Conservation (phyloP, 768 basidiomycete genomes). For the Pisolithus tinctorius region DNA sequence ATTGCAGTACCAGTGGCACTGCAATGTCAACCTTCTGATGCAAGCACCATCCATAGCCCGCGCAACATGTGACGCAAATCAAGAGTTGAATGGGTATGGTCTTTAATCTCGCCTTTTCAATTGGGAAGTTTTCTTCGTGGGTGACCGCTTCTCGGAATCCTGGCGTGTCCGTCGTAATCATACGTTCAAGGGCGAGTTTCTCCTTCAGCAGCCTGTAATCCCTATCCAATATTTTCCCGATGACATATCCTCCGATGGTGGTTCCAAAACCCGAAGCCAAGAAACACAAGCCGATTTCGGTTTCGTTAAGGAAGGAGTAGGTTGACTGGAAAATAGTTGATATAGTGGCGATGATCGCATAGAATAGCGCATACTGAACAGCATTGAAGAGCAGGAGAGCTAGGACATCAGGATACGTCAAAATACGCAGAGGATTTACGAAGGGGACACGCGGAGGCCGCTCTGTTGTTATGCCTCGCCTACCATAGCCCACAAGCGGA, state of each 20-base stretch:
- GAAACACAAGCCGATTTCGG: conserved; percentile 69
- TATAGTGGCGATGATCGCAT: conserved; percentile 38
- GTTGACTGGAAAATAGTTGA: conserved; percentile 43
- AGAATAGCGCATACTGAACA: conserved; percentile 46
- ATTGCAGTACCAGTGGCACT: conserved; percentile 46
- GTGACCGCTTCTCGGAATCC: conserved; percentile 14
- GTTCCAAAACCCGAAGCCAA: conserved; percentile 71
- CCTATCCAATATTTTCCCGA: conserved; percentile 58
- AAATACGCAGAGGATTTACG: conserved; percentile 32
- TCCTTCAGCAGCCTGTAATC: conserved; percentile 47
- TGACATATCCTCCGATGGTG: conserved; percentile 48
- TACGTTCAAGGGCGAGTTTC: conserved; percentile 7
- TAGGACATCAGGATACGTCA: conserved; percentile 32
- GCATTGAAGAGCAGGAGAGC: conserved; percentile 45
- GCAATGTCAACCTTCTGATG: conserved; percentile 42
- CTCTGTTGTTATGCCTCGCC: conserved; percentile 3
- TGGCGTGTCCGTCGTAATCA: conserved; percentile 17
- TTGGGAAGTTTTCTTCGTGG: conserved; percentile 42
- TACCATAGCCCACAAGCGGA: conserved; percentile 19
- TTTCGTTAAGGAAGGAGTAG: conserved; percentile 44
- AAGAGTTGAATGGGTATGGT: conserved; percentile 36
- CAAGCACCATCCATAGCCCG: conserved; percentile 59
- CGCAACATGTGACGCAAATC: conserved; percentile 34
- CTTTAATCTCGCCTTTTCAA: conserved; percentile 54
- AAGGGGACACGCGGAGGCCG: conserved; percentile 16